Percentiles rank a stretch among this genome's conserved stretches.
phyloP scores from a whole-genome alignment of 768 basidiomycete species.

The Psilocybe azurescens region DNA sequence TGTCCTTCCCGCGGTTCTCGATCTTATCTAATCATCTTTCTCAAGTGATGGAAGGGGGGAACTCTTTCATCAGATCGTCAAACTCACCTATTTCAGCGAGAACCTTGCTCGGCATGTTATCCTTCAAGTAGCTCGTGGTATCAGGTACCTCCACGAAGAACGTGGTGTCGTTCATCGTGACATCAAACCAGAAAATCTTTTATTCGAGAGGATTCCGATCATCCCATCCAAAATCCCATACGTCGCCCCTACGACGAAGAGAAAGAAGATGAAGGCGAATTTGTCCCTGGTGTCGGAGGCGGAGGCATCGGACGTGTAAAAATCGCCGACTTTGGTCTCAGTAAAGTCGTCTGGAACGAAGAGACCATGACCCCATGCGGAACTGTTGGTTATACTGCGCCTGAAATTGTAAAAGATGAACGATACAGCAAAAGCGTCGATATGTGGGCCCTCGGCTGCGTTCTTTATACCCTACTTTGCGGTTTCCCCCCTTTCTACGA shows the following conservation, averaged over 20 bases:
- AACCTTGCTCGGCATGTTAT: slow-evolving; percentile 97
- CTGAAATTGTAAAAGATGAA: slow-evolving; percentile 99
- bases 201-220: slow-evolving; percentile 93
- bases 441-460: slow-evolving; percentile 99
- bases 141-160: slow-evolving; percentile 96
- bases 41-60: slow-evolving; percentile 95
- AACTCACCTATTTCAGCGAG: slow-evolving; percentile 98
- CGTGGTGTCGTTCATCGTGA: slow-evolving; percentile 98
- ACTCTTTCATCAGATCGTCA: slow-evolving; percentile 98
- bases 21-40: slow-evolving; percentile 20
- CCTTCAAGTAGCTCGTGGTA: slow-evolving; percentile 92
- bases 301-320: slow-evolving; percentile 98
- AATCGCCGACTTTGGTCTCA: slow-evolving; percentile 97
- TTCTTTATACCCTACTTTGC: slow-evolving; percentile 97
- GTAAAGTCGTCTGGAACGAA: slow-evolving; percentile 98
- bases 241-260: slow-evolving; percentile 95
- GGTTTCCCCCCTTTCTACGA: slow-evolving; percentile 99
- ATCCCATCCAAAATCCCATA: slow-evolving; percentile 79
- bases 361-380: slow-evolving; percentile 99
- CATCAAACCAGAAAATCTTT: slow-evolving; percentile 97
- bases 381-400: slow-evolving; percentile 99
- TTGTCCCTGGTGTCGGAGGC: slow-evolving; percentile 88
- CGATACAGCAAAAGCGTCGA: slow-evolving; percentile 96
- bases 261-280: slow-evolving; percentile 98
- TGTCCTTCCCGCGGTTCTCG: neutral